These are phyloP conservation scores for Fragosphaeria purpurea DNA, from an alignment of 2,329 filamentous ascomycete genomes.

Conservation along the genomic window DNA sequence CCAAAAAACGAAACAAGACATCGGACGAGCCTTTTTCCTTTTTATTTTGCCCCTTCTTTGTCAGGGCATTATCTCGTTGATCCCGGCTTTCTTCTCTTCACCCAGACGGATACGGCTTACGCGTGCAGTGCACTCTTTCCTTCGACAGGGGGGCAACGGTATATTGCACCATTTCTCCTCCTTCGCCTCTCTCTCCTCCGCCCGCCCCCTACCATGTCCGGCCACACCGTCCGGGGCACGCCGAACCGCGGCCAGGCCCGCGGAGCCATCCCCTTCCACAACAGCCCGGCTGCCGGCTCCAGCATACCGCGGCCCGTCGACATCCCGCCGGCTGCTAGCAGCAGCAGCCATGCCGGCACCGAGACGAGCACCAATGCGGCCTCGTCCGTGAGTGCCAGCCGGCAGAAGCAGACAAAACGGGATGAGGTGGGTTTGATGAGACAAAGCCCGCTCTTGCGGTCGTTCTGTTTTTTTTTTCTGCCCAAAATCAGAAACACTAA, in stretches of 20 bases:
- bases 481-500: too few species aligned
- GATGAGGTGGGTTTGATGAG: conserved; percentile 68
- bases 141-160: neutral
- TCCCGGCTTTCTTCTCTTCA: neutral
- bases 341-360: conserved; percentile 7
- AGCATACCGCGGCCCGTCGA: conserved; percentile 68
- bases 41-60: neutral
- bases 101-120: neutral
- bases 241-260: conserved; percentile 52
- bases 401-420: conserved; percentile 92
- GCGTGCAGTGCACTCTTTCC: neutral
- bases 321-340: conserved; percentile 12
- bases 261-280: conserved; percentile 48
- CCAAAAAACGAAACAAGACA: neutral
- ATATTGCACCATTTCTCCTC: neutral
- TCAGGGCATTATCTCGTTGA: neutral
- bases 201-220: conserved; percentile 35
- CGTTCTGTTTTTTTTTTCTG: neutral
- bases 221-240: conserved; percentile 58
- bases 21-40: conserved; percentile 1
- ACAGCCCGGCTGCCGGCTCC: conserved; percentile 48
- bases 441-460: conserved; percentile 1
- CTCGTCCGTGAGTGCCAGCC: conserved; percentile 80
- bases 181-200: neutral
- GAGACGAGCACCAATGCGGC: conserved; percentile 17